Conservation (phyloP, 2,329 filamentous ascomycete species). For the Pezicula radicicola region DNA sequence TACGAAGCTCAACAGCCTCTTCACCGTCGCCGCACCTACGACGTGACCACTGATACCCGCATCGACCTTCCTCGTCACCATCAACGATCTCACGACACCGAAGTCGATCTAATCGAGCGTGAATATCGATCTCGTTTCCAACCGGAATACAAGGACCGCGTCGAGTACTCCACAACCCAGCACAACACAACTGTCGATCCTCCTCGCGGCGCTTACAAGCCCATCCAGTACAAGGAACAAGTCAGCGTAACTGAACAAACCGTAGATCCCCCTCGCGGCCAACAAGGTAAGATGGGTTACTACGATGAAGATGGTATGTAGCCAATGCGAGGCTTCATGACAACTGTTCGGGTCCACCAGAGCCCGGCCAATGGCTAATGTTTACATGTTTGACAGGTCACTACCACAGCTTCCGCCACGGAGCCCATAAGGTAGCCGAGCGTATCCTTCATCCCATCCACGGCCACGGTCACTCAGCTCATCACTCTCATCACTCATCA, state of each 20-base stretch:
- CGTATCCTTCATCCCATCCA: slow-evolving; percentile 52
- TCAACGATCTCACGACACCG: slow-evolving; percentile 22
- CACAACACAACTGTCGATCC: slow-evolving; percentile 50
- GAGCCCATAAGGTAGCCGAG: slow-evolving; percentile 64
- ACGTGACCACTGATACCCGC: slow-evolving; percentile 13
- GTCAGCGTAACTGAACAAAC: slow-evolving; percentile 26
- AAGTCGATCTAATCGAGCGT: slow-evolving; percentile 62
- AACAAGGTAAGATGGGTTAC: slow-evolving; percentile 65
- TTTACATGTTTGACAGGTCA: slow-evolving; percentile 44
- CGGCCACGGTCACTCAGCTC: slow-evolving; percentile 32
- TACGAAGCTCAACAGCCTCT: slow-evolving; percentile 44
- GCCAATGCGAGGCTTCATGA: slow-evolving; percentile 9
- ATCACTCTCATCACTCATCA: background rate
- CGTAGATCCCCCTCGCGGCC: slow-evolving; percentile 30
- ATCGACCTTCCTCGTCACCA: slow-evolving; percentile 22
- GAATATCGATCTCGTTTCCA: slow-evolving; percentile 62
- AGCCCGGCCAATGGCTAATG: slow-evolving; percentile 17
- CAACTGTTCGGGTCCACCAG: background rate
- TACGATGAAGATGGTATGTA: slow-evolving; percentile 65
- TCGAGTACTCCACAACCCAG: slow-evolving; percentile 47
- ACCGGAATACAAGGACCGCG: slow-evolving; percentile 39
- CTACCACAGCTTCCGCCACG: slow-evolving; percentile 72
- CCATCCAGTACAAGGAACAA: slow-evolving; percentile 15
- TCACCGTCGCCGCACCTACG: slow-evolving; percentile 28
- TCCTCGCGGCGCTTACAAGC: slow-evolving; percentile 31